Base-by-base conservation (phyloP, 2,329 filamentous ascomycete species). In the Penicillium sp. region DNA sequence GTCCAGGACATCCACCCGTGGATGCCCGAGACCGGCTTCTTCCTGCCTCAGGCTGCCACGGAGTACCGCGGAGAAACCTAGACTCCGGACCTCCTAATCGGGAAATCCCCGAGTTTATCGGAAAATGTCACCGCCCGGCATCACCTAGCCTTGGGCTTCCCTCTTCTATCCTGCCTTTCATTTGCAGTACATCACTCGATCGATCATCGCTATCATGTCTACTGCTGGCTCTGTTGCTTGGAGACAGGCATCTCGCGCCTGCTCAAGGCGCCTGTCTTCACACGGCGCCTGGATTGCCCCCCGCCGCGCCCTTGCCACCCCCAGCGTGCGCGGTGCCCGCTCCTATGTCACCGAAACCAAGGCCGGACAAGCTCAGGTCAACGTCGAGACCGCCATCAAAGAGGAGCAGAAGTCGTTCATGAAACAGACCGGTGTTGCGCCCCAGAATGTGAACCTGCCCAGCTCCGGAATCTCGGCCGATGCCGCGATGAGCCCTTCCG, bases 321-420 rank as follows among this genome's bases (percentile, higher is more conserved):
- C 48, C 16, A 65, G 67, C 68, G 64, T 60, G 62, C 63, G 58
- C 38, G 51, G 59, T 65, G 63, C 68, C 52, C 86, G 92, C 74
- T 84, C 81, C 70, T 97, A 97, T 84, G 93, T 97, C 65, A 90
- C 92, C 30, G 89, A 93, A 80, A 89, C 91, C 63, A 92, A 89
- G 81, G 84, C 87, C 67, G 73, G 70, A 59, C 76, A 77, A 59
- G 88, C 91, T 54, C 92, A 93, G 75, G 90, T 97, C 72, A 88
- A 87, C 70, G 80, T 92, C 60, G 92, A 97, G 71, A 90, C 89
- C 11, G 88, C 92, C 62, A 93, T 97, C 78, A 91, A 90, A 76
- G 83, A 93, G 62, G 92, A 97, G 68, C 92, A 94, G 80, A 90
- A 90, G 76, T 88, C 90, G 35, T 95, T 96, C 67, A 73, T 86